These are phyloP conservation scores for Fusarium sp. DNA, from an alignment of 2,329 filamentous ascomycete genomes.

Conservation along the genomic window DNA sequence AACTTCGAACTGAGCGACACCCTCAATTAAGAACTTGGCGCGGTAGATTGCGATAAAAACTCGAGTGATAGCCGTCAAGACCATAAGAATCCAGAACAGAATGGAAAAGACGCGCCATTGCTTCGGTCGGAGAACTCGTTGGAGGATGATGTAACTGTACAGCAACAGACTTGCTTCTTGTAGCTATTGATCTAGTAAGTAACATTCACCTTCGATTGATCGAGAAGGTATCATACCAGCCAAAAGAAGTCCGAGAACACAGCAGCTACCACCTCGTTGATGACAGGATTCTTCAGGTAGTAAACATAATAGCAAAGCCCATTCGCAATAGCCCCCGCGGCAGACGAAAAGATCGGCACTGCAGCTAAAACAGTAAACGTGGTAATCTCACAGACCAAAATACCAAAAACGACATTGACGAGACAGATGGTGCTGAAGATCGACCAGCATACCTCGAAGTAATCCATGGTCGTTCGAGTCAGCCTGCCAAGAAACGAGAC, in stretches of 20 bases:
- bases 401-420: constrained; percentile 49
- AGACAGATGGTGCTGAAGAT: constrained; percentile 54
- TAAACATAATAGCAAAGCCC: constrained; percentile 54
- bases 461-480: constrained; percentile 9
- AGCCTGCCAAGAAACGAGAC: background rate
- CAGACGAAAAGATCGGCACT: constrained; percentile 51
- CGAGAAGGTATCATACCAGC: constrained; percentile 43
- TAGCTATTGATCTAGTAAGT: constrained; percentile 36
- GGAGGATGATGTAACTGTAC: constrained; percentile 62
- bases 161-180: constrained; percentile 55
- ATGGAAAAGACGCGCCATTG: constrained; percentile 54
- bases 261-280: constrained; percentile 46
- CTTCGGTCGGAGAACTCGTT: constrained; percentile 56
- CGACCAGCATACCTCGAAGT: constrained; percentile 53
- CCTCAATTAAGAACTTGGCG: constrained; percentile 42
- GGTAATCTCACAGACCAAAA: constrained; percentile 51
- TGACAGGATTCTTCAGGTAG: constrained; percentile 40
- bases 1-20: constrained; percentile 27
- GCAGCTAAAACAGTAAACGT: constrained; percentile 46
- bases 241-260: constrained; percentile 52
- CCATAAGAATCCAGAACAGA: constrained; percentile 66
- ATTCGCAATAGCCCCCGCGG: constrained; percentile 50
- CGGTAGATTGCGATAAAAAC: constrained; percentile 49
- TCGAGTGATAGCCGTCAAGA: constrained; percentile 60
- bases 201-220: rapidly evolving